Evolutionary conservation across 2,329 filamentous ascomycete genomes (phyloP).

Genomic region (Lithohypha guttulata): DNA sequence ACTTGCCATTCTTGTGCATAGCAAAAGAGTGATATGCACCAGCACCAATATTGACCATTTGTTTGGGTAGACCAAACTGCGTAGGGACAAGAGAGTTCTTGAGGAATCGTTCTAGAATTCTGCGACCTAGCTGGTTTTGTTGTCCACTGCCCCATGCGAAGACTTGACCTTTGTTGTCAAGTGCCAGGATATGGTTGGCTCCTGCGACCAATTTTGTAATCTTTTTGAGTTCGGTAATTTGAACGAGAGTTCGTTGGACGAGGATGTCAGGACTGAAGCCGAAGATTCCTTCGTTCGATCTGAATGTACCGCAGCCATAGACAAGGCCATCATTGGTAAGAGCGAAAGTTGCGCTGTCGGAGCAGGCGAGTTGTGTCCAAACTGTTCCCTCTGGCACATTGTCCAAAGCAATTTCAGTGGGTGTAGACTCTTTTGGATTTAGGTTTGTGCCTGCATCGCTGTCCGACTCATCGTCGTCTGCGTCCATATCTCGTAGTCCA

Average conservation of each 20-base stretch:
- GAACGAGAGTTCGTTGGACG: conserved; percentile 31
- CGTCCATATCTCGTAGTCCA: conserved; percentile 25
- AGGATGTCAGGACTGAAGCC: conserved; percentile 39
- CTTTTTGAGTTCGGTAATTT: conserved; percentile 49
- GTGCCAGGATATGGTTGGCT: conserved; percentile 60
- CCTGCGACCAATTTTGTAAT: conserved; percentile 55
- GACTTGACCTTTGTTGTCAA: conserved; percentile 54
- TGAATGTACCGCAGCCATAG: conserved; percentile 77
- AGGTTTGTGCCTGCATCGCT: conserved; percentile 44
- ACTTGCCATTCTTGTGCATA: conserved; percentile 51
- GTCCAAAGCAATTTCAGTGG: conserved; percentile 43
- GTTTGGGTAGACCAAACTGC: conserved; percentile 43
- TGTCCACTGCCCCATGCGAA: conserved; percentile 64
- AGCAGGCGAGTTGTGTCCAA: conserved; percentile 58
- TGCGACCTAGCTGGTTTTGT: conserved; percentile 57
- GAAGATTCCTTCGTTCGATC: conserved; percentile 50
- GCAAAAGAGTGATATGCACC: conserved; percentile 78
- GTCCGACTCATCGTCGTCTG: conserved; percentile 37
- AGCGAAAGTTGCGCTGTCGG: conserved; percentile 65
- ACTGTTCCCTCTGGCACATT: conserved; percentile 51
- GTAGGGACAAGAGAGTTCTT: conserved; percentile 40
- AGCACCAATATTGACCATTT: conserved; percentile 49
- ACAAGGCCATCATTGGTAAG: conserved; percentile 65
- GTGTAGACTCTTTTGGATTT: conserved; percentile 63
- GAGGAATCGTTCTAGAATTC: conserved; percentile 48